Percentiles rank a stretch among this genome's conserved stretches.
Conservation (phyloP, 495 filamentous ascomycete species). For the Hypoxylon lienhwacheense region DNA sequence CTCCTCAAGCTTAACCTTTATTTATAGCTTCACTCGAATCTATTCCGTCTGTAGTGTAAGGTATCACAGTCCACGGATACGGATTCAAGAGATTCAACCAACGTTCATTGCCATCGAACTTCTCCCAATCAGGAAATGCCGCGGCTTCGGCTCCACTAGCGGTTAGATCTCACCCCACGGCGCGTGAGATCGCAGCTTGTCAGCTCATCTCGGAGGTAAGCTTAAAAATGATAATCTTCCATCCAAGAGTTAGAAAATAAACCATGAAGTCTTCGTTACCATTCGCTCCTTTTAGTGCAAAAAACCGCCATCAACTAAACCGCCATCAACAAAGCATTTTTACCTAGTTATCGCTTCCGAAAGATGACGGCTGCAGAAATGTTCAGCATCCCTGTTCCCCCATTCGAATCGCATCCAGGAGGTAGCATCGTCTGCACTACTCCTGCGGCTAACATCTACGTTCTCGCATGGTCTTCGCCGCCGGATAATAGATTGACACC, state of each 20-base stretch:
- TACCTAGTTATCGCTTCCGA: background rate
- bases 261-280: too few species aligned
- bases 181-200: conserved; percentile 10
- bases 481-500: conserved; percentile 76
- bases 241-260: background rate
- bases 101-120: background rate
- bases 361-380: conserved; percentile 33
- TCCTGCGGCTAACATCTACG: conserved; percentile 61
- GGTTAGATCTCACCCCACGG: background rate
- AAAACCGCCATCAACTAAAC: too few species aligned
- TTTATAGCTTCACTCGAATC: too few species aligned
- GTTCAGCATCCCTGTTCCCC: conserved; percentile 47
- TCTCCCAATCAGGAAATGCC: conserved; percentile 13
- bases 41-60: too few species aligned
- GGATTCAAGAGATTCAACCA: too few species aligned
- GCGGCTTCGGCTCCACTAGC: conserved; percentile 4
- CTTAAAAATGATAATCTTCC: background rate
- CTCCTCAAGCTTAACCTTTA: too few species aligned
- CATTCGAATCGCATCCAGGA: conserved; percentile 33
- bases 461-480: conserved; percentile 70
- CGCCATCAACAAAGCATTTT: background rate
- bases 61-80: too few species aligned
- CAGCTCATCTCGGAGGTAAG: background rate
- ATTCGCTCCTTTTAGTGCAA: too few species aligned
- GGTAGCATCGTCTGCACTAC: conserved; percentile 53